Conservation (phyloP, 768 basidiomycete species). For the Termitomyces sp. region DNA sequence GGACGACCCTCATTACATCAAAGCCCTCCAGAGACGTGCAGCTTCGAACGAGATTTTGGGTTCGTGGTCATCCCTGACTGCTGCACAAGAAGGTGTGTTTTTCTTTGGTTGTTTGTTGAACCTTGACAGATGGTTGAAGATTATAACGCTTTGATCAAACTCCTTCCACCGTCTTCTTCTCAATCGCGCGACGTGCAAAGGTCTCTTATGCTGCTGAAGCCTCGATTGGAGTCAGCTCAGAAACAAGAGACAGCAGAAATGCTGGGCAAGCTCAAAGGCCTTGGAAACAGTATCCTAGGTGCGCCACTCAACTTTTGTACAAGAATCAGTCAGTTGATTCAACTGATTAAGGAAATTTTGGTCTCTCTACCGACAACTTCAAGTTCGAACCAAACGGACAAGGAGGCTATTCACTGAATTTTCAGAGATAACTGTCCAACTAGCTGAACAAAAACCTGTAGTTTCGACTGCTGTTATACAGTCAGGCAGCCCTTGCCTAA, state of each 20-base stretch:
- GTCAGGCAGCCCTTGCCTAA: background rate
- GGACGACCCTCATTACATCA: slow-evolving; percentile 83
- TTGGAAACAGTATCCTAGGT: slow-evolving; percentile 91
- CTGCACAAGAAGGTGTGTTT: slow-evolving; percentile 77
- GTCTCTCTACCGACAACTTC: slow-evolving; percentile 94
- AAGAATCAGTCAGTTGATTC: background rate
- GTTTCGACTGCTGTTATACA: background rate
- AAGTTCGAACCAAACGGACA: slow-evolving; percentile 92
- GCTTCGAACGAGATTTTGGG: slow-evolving; percentile 75
- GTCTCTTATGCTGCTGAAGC: slow-evolving; percentile 55
- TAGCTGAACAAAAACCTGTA: background rate
- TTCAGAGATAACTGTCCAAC: slow-evolving; percentile 42
- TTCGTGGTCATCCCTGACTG: slow-evolving; percentile 79
- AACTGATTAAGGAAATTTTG: slow-evolving; percentile 71
- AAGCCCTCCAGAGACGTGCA: slow-evolving; percentile 89
- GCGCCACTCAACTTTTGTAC: slow-evolving; percentile 15
- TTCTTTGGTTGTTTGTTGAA: background rate
- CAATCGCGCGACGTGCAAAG: slow-evolving; percentile 45
- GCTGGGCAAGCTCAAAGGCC: slow-evolving; percentile 86
- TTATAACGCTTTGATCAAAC: slow-evolving; percentile 65
- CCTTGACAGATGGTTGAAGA: slow-evolving; percentile 43
- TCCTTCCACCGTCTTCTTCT: slow-evolving; percentile 56
- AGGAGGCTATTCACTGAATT: slow-evolving; percentile 95
- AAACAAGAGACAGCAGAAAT: slow-evolving; percentile 89
- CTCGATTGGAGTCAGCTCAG: slow-evolving; percentile 71